Conservation (phyloP, 768 basidiomycete genomes). For the Macrolepiota fuliginosa region DNA sequence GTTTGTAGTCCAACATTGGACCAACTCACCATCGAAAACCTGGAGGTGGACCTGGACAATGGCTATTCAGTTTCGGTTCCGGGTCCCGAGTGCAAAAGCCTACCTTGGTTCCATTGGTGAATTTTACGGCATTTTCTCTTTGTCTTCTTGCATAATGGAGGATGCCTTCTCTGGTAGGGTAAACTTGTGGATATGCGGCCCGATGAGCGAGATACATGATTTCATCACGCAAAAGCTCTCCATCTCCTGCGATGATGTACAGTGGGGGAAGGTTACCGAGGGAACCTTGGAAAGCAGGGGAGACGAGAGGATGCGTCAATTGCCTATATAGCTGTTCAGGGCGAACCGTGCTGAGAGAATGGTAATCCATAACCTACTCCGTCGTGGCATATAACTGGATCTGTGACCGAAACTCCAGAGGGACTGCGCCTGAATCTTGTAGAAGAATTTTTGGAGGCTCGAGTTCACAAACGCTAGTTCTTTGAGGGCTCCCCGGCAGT, state of each 20-base stretch:
- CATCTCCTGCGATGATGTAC: conserved; percentile 70
- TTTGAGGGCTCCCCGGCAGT: background rate
- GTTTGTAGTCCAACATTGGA: conserved; percentile 21
- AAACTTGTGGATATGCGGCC: conserved; percentile 68
- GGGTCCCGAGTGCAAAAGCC: background rate
- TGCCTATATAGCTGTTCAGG: conserved; percentile 34
- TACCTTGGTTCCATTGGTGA: conserved; percentile 52
- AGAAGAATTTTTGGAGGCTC: conserved; percentile 57
- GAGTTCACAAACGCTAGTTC: conserved; percentile 44
- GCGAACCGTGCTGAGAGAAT: background rate
- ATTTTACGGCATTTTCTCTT: conserved; percentile 48
- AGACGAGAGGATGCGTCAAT: conserved; percentile 68
- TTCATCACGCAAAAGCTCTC: conserved; percentile 77
- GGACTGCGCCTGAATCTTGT: conserved; percentile 39
- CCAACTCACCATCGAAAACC: conserved; percentile 55
- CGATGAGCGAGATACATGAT: conserved; percentile 77
- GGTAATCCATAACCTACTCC: conserved; percentile 41
- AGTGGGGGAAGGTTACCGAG: conserved; percentile 76
- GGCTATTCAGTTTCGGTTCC: background rate
- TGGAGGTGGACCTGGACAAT: conserved; percentile 65
- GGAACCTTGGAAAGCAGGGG: conserved; percentile 69
- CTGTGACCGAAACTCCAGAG: conserved; percentile 54
- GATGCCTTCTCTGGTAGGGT: conserved; percentile 56
- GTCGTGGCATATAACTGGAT: conserved; percentile 80
- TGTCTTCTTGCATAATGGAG: conserved; percentile 44